Evolutionary conservation across 108 stramenopile species (phyloP), one percentile per base, ranked within the genome.

Genomic region (Cyclotella kingstonii): DNA sequence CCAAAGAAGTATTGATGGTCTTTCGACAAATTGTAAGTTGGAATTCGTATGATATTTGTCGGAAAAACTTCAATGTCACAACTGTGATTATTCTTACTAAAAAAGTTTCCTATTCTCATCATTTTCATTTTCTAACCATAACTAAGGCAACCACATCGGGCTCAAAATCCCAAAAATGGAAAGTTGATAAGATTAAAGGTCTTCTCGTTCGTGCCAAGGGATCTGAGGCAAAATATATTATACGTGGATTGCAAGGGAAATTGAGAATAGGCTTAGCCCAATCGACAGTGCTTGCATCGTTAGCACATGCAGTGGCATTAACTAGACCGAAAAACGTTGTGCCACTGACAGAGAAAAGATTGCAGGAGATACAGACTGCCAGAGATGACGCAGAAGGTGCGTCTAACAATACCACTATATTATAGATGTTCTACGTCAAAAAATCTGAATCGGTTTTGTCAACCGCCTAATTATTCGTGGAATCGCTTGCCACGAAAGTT

Each of bases 231-330:
- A 95, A 97, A 62, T 99, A 96, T 81, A 86, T 99, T 51, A 89
- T 99, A 30, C 88, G 99, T 3, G 97, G 95, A 18, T 84, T 99
- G 51, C 98, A 99, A 79, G 97, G 98, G 12, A 99, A 98, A 77
- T 83, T 99, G 40, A 79, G 99, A 18, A 96, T 98, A 65, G 98
- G 99, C 17, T 66, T 97, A 55, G 95, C 98, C 1, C 84, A 89
- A 54, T 80, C 79, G n/a, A 98, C 97, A 28, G 99, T 99, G 1
- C 69, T 99, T 60, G 84, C 92, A 29, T 70, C 91, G 14, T 80
- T 99, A 59, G 91, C 98, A 5, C 98, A 99, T 58, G 93, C 98
- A 6, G 57, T 95, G 17, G 54, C 79, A 4, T 79, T 81, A 58
- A 85, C 90, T 1, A 54, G 68, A 33, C 83, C 84, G 6, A 31